Evolutionary conservation across 2,329 filamentous ascomycete genomes (phyloP).

Genomic region (Claviceps monticola): DNA sequence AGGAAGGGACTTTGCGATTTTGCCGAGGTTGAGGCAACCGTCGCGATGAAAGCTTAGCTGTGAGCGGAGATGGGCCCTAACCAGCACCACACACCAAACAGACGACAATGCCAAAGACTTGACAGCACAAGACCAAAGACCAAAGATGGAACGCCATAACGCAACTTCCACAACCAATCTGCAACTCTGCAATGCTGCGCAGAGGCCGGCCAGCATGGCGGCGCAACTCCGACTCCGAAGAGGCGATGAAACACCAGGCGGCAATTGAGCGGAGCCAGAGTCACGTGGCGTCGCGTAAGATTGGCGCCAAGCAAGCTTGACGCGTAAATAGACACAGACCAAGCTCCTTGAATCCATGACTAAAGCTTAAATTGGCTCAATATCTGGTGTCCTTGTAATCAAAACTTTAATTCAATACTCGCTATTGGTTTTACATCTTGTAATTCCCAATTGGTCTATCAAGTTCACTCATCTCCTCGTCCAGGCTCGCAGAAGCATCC

Average conservation of each 20-base stretch:
- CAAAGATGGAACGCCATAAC: neutral
- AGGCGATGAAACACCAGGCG: no score
- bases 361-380: no score
- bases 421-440: no score
- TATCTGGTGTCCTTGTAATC: no score
- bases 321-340: no score
- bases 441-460: neutral
- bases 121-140: neutral
- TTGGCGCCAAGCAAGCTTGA: neutral
- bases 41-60: neutral
- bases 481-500: neutral
- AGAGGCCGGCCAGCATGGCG: neutral
- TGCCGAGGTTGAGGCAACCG: neutral
- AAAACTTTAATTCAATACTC: no score
- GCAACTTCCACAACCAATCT: neutral
- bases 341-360: no score
- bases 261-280: no score
- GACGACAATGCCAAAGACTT: no score
- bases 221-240: no score
- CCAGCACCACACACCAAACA: no score
- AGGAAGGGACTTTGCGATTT: neutral
- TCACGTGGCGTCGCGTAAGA: constrained; percentile 4
- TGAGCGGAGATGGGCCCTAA: neutral
- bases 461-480: neutral
- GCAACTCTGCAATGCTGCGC: neutral